Percentiles rank a stretch among this genome's conserved stretches.
phyloP scores from a whole-genome alignment of 1,284 basidiomycete genomes.

The Malassezia slooffiae region DNA sequence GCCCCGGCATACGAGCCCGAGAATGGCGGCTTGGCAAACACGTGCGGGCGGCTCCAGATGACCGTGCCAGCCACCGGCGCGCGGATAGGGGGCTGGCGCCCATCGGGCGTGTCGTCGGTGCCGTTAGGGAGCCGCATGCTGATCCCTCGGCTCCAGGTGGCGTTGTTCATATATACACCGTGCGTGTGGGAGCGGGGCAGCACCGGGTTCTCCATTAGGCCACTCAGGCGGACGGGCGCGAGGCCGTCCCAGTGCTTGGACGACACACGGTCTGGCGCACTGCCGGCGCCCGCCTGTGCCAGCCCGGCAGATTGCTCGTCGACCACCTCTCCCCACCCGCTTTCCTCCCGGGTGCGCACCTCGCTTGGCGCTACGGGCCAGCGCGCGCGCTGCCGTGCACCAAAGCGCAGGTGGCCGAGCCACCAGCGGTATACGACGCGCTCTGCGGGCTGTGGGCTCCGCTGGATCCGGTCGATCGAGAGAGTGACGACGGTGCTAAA shows the following conservation, averaged over 20 bases:
- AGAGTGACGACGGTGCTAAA: not conserved
- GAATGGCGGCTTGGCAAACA: slow-evolving; percentile 19
- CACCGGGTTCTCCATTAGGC: slow-evolving; percentile 27
- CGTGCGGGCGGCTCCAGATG: slow-evolving; percentile 27
- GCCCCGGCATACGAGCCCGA: slow-evolving; percentile 19
- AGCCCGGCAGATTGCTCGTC: too few species aligned
- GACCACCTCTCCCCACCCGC: too few species aligned
- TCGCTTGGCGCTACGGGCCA: slow-evolving; percentile 23
- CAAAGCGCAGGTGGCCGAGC: slow-evolving; percentile 24
- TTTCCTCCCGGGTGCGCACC: slow-evolving; percentile 2
- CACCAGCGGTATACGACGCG: slow-evolving; percentile 17
- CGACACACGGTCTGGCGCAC: slow-evolving; percentile 13
- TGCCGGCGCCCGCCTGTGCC: too few species aligned
- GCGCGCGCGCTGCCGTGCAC: slow-evolving; percentile 15
- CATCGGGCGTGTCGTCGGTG: slow-evolving; percentile 16
- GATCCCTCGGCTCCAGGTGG: slow-evolving; percentile 6
- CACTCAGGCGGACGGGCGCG: slow-evolving; percentile 25
- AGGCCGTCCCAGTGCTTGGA: slow-evolving; percentile 20
- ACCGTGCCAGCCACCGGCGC: slow-evolving; percentile 31
- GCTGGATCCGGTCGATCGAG: not conserved
- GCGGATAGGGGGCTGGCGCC: slow-evolving; percentile 24
- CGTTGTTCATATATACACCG: not conserved
- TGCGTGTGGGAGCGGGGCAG: slow-evolving; percentile 19
- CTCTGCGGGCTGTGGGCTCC: not conserved
- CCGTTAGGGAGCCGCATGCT: slow-evolving; percentile 8